Percentiles rank a stretch among this genome's conserved stretches.
phyloP scores from a whole-genome alignment of 495 filamentous ascomycete species.

The Friedmanniomyces simplex region DNA sequence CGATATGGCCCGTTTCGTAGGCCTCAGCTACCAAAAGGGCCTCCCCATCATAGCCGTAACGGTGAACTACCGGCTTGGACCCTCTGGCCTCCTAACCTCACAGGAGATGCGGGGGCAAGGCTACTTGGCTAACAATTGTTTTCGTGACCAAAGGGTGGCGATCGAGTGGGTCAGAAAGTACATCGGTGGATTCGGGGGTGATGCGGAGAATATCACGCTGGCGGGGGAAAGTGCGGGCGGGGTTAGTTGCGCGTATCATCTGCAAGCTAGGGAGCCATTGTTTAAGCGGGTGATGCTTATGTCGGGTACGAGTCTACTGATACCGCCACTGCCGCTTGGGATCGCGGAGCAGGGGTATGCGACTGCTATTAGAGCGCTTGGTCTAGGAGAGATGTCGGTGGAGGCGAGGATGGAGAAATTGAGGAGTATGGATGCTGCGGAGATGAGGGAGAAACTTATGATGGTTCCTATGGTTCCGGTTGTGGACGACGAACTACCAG shows the following conservation, averaged over 20 bases:
- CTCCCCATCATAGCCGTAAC: conserved; percentile 6
- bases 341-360: conserved; percentile 34
- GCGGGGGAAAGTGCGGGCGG: conserved; percentile 25
- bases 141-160: conserved; percentile 27
- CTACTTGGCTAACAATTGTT: conserved; percentile 24
- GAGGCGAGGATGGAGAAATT: conserved; percentile 31
- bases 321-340: conserved; percentile 26
- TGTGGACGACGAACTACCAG: conserved; percentile 34
- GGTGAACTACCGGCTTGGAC: conserved; percentile 22
- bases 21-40: conserved; percentile 7
- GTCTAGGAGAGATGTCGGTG: conserved; percentile 24
- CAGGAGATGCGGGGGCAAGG: conserved; percentile 20
- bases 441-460: conserved; percentile 26
- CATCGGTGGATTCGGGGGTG: conserved; percentile 27
- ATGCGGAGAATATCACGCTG: conserved; percentile 27
- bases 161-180: conserved; percentile 26
- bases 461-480: conserved; percentile 22
- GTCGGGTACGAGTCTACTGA: conserved; percentile 33
- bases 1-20: conserved; percentile 27
- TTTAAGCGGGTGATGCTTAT: conserved; percentile 36
- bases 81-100: conserved; percentile 22
- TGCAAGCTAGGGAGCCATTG: conserved; percentile 31
- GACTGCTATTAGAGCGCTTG: conserved; percentile 30
- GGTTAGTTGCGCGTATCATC: conserved; percentile 34
- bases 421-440: conserved; percentile 27